Evolutionary conservation across 1,284 basidiomycete species (phyloP), one percentile per base, ranked within the genome.

Genomic region (Hypsizygus ulmarius): DNA sequence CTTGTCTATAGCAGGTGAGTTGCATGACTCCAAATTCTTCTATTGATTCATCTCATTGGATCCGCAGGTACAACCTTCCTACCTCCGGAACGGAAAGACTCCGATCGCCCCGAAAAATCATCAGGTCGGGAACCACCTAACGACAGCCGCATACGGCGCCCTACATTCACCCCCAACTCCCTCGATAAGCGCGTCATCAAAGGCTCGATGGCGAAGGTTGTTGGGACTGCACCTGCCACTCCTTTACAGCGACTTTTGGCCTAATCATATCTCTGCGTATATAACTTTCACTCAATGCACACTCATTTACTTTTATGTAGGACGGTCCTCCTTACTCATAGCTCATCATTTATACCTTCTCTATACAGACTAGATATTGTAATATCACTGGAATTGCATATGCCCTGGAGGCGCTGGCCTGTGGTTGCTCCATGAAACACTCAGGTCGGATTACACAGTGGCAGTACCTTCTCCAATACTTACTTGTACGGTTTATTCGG

Each of bases 101-200:
- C 45, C 16, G 61, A 64, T 30, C 51, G 54, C 6, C 43, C 45
- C 3, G 59, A 64, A 39, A 57, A 58, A 34, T 43, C 45, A 18
- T 49, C 43, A 16, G 34, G 41, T 12, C 51, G 54, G 32, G 52
- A 54, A 11, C 47, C 41, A 1, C 21, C 45, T 47, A 4, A 50
- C 43, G 43, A 53, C 50, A 21, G 54, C 1, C 53, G 55, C 19
- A 27, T 53, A 39, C 50, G 51, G 25, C 55, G 55, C 15, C 12
- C 42, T 1, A 40, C 69, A 10, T 64, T 70, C 39, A 66, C 64
- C 33, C 62, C 70, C 8, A 65, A 43, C 47, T 60, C 70, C 0
- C 67, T 76, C 16, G 79, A 82, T 47, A 78, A 75, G 58, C 68
- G 70, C 28, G 66, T 75, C 52, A 69, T 81, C 60, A 80, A 78